A percentile compares a stretch with the other conserved stretches of the same genome.
Conservation (phyloP, 805 yeast genomes). For the Clavispora asparagi region DNA sequence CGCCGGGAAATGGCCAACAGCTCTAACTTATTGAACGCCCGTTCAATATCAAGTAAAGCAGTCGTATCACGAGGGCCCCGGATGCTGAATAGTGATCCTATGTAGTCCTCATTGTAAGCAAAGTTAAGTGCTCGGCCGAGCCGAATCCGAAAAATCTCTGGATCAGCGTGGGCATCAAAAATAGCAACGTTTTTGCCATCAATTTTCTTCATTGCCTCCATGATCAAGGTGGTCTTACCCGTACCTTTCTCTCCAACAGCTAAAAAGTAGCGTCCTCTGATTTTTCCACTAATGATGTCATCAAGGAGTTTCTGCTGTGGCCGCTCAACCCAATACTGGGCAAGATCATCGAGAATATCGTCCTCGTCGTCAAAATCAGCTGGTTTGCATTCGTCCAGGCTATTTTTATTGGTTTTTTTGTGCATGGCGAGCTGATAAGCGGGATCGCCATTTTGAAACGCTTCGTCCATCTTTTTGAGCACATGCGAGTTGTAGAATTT, state of each 20-base stretch:
- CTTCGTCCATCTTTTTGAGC: constrained; percentile 54
- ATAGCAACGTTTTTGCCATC: constrained; percentile 61
- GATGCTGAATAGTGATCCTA: constrained; percentile 75
- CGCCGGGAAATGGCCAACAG: constrained; percentile 57
- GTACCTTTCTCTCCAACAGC: constrained; percentile 84
- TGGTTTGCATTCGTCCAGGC: constrained; percentile 11
- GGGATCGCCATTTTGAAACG: constrained; percentile 66
- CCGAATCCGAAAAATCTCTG: constrained; percentile 73
- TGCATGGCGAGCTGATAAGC: constrained; percentile 58
- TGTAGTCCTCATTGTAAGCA: constrained; percentile 73
- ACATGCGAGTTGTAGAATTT: constrained; percentile 55
- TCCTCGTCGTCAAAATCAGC: constrained; percentile 8
- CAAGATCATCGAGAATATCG: constrained; percentile 22
- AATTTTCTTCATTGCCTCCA: constrained; percentile 64
- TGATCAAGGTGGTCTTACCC: constrained; percentile 71
- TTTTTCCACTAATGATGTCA: constrained; percentile 58
- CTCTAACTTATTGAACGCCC: constrained; percentile 74
- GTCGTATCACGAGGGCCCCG: constrained; percentile 84
- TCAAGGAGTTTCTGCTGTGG: constrained; percentile 63
- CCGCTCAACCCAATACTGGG: constrained; percentile 57
- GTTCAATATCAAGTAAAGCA: constrained; percentile 72
- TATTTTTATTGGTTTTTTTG: constrained; percentile 29
- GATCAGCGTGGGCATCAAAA: constrained; percentile 81
- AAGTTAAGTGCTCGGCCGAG: constrained; percentile 72
- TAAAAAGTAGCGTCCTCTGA: constrained; percentile 63